Base-by-base conservation (phyloP, 805 yeast species). In the Ogataea siamensis region DNA sequence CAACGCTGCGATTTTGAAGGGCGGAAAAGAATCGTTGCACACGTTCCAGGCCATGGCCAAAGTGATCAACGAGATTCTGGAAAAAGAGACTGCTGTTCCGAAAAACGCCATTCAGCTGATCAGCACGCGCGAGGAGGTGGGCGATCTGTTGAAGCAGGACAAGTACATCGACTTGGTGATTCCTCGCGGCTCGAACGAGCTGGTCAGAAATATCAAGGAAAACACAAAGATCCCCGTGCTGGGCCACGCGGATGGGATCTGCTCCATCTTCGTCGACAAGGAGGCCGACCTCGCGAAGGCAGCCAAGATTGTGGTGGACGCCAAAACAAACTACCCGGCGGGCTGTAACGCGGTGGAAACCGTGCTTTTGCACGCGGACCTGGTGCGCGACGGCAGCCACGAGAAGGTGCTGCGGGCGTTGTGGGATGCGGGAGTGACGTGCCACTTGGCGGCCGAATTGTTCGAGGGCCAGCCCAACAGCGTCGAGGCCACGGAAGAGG, bases 311-410 rank as follows among this genome's bases (percentile, higher is more conserved):
- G 70, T 79, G 5, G 75, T 87, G 18, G 99, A 93, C 62, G 75
- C 96, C 4, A 93, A 93, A 64, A 87, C 96, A 0, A 89, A 88
- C 62, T 93, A 93, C 59, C 97, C 98, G 33, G 99, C 99, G 9
- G 99, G 96, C n/a, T 93, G 99, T 63, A 93, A 93, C 60, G 97
- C 99, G 6, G 91, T 78, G 39, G 99, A 93, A 62, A 87, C 93
- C 22, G 63, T 93, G 20, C 71, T 93, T 40, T 63, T 94, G 32
- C 74, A 83, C 60, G 64, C 69, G 34, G 56, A 50, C 42, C 59
- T 59, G 49, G 46, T 68, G 2, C 44, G 58, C 2, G 42, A 39
- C n/a, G 35, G 34, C 9, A 22, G 28, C 13, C 50, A 47, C 35
- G 32, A 33, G 12, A 39, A 44, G 11, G 33, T 63, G 5, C 27